Conservation (phyloP, 2,329 filamentous ascomycete species). For the Talaromyces sp. region DNA sequence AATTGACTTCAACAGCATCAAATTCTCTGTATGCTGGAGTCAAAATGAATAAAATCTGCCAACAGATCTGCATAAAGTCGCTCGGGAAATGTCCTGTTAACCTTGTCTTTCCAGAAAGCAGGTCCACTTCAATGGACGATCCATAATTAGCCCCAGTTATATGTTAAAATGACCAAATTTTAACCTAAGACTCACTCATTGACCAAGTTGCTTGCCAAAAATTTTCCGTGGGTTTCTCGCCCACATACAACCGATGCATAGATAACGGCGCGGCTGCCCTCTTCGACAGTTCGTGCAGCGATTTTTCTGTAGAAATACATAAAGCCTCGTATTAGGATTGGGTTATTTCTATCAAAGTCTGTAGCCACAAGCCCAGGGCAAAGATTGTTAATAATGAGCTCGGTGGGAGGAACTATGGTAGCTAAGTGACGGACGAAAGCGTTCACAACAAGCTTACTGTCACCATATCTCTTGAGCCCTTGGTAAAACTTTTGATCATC, state of each 20-base stretch:
- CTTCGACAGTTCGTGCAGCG: conserved; percentile 1
- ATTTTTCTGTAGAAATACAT: conserved; percentile 8
- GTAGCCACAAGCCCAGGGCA: conserved; percentile 15
- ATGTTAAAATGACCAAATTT: no score
- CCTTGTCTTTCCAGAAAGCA: not conserved
- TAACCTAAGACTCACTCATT: conserved; percentile 8
- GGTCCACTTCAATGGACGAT: not conserved
- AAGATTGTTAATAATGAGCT: conserved; percentile 16
- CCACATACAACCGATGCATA: conserved; percentile 9
- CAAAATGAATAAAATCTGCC: not conserved
- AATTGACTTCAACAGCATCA: not conserved
- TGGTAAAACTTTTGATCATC: conserved; percentile 1
- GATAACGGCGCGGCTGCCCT: conserved; percentile 11
- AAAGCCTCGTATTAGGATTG: conserved; percentile 5
- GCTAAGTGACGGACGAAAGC: conserved; percentile 14
- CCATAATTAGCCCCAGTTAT: no score
- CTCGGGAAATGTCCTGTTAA: not conserved
- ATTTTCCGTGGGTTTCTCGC: conserved; percentile 13
- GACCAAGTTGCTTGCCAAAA: conserved; percentile 6
- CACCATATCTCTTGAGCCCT: conserved; percentile 9
- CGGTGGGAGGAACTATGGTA: conserved; percentile 2
- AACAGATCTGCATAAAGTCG: not conserved
- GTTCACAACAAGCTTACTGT: conserved; percentile 15
- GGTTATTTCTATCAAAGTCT: conserved; percentile 3
- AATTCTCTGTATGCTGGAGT: not conserved